Evolutionary conservation across 768 basidiomycete genomes (phyloP), one percentile per base, ranked within the genome.

Genomic region (Suillus americanus): DNA sequence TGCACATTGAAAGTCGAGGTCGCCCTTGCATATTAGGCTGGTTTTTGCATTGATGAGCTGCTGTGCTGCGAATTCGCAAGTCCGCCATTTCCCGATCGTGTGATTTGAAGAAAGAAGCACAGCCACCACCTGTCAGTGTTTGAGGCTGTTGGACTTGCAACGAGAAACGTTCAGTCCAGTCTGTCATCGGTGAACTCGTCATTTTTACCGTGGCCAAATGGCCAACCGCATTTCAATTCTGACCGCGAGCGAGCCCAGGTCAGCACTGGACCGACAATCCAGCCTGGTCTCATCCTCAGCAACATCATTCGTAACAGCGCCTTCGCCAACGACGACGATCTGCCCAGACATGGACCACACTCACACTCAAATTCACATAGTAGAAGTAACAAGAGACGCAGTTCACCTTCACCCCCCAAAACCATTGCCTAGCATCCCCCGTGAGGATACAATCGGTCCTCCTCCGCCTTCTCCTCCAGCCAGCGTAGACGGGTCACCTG

Each of bases 401-500:
- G 78, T 85, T 63, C 72, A 80, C 64, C 70, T 84, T 63, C 75
- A 69, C 69, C 79, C 10, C 73, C 76, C 30, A 77, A 77, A 25
- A 68, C 76, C 43, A 64, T 81, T 74, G 64, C 74, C 75, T 62
- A 73, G 75, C 64, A 73, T 77, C 10, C 70, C 75, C 41, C 65
- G 60, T 63, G 70, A 38, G 28, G 50, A 69, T 33, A 65, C 67
- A 35, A 54, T 76, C 7, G 86, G 87, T n/a, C 87, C 86, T 10
- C 86, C 85, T 0, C 86, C 86, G 2, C 86, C 87, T 12, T 87
- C 83, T 0, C 82, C 82, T 1, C 82, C 82, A 12, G 81, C 81
- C 25, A 83, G 82, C 69, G 74, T 76, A 37, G 73, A 67, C 57
- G 70, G 69, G 9, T 61, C 40, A 30, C 68, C 70, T 51, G 72